Conservation (phyloP, 176 grass and related monocot genomes). For the Saccharum officinarum region DNA sequence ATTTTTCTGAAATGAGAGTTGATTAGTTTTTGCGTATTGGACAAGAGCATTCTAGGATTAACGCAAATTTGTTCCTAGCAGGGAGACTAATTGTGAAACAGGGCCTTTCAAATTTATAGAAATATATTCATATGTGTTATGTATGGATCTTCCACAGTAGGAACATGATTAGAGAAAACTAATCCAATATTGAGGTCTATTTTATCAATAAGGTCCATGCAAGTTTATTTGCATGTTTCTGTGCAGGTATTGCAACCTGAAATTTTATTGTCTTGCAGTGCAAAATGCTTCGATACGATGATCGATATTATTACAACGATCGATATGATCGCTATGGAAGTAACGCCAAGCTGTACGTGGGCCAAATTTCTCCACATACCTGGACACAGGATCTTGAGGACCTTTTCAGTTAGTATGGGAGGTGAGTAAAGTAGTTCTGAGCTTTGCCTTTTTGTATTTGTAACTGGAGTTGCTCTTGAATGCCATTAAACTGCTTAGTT, state of each 20-base stretch:
- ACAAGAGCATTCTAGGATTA: not conserved
- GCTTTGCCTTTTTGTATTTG: not conserved
- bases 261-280: conserved; percentile 35
- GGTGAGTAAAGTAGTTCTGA: conserved; percentile 50
- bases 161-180: not conserved
- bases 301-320: conserved; percentile 29
- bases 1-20: too few species aligned
- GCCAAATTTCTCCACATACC: conserved; percentile 56
- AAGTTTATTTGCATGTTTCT: conserved; percentile 11
- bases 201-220: not conserved
- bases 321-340: conserved; percentile 6
- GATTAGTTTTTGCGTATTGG: too few species aligned
- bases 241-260: not conserved
- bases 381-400: conserved; percentile 62
- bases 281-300: conserved; percentile 81
- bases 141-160: not conserved
- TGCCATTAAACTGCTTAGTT: not conserved
- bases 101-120: not conserved
- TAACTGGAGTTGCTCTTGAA: not conserved
- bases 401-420: conserved; percentile 85
- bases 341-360: conserved; percentile 79
- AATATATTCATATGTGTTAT: not conserved
- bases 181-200: not conserved
- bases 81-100: not conserved
- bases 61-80: not conserved